These are phyloP conservation scores for Lactifluus piperatus DNA, from an alignment of 768 basidiomycete genomes.

Conservation along the genomic window DNA sequence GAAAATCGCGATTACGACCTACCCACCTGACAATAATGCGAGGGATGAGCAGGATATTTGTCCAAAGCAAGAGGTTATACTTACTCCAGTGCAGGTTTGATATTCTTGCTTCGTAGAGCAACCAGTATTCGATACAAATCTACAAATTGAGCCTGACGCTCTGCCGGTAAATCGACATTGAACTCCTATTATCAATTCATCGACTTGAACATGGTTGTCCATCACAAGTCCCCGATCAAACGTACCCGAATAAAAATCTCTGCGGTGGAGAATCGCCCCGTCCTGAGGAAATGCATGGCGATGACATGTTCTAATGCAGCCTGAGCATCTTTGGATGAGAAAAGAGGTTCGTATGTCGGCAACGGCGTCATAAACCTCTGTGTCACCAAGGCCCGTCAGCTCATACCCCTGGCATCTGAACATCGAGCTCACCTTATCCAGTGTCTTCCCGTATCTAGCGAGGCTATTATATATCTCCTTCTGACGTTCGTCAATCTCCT, in stretches of 20 bases:
- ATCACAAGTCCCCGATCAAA: slow-evolving; percentile 5
- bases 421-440: slow-evolving; percentile 70
- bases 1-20: slow-evolving; percentile 50
- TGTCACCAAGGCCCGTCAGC: slow-evolving; percentile 1
- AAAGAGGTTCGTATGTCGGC: slow-evolving; percentile 60
- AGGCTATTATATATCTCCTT: slow-evolving; percentile 81
- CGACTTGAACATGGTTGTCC: slow-evolving; percentile 3
- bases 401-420: slow-evolving; percentile 4
- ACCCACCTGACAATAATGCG: slow-evolving; percentile 62
- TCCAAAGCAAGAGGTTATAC: slow-evolving; percentile 23
- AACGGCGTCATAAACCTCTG: slow-evolving; percentile 48
- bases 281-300: slow-evolving; percentile 69
- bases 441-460: slow-evolving; percentile 68
- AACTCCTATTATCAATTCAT: slow-evolving; percentile 47
- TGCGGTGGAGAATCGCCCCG: slow-evolving; percentile 72
- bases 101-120: slow-evolving; percentile 55
- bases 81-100: slow-evolving; percentile 71
- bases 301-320: slow-evolving; percentile 60
- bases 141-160: slow-evolving; percentile 48
- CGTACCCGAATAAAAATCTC: slow-evolving; percentile 65
- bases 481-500: slow-evolving; percentile 78
- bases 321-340: slow-evolving; percentile 50
- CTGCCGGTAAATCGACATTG: slow-evolving; percentile 42
- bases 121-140: slow-evolving; percentile 67
- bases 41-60: background rate